Percentiles rank a stretch among this genome's conserved stretches.
These are phyloP conservation scores for Geotrichum carabidarum DNA, from an alignment of 1,139 yeast species.

Conservation along the genomic window DNA sequence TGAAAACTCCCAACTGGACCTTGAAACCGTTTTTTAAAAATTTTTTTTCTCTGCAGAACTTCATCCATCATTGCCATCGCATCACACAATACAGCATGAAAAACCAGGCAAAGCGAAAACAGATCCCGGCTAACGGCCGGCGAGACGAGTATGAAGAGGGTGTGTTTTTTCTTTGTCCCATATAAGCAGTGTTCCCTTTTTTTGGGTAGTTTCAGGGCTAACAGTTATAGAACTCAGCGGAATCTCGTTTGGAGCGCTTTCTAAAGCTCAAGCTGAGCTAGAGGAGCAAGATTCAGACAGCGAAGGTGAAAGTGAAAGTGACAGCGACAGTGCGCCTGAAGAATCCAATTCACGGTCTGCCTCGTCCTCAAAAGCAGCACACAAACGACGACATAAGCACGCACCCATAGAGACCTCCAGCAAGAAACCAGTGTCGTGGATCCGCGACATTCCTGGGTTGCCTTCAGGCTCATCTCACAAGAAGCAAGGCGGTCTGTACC, in stretches of 20 bases:
- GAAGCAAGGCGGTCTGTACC: conserved; percentile 41
- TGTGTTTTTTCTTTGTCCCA: not conserved
- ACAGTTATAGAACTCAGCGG: conserved; percentile 18
- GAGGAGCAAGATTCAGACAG: conserved; percentile 26
- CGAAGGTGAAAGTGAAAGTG: conserved; percentile 21
- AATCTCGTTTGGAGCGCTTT: conserved; percentile 57
- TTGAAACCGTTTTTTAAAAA: too few species aligned
- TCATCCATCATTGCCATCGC: too few species aligned
- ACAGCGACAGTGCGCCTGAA: conserved; percentile 27
- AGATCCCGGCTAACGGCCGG: not conserved
- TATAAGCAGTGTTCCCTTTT: not conserved
- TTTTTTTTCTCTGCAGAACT: too few species aligned
- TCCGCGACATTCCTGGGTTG: conserved; percentile 73
- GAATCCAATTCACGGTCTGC: conserved; percentile 13
- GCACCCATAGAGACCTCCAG: conserved; percentile 76
- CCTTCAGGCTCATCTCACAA: conserved; percentile 27
- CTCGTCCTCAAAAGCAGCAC: not conserved
- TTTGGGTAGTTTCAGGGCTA: not conserved
- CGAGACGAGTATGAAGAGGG: conserved; percentile 6
- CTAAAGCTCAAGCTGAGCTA: conserved; percentile 51
- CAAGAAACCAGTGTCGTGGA: conserved; percentile 61
- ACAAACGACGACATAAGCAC: conserved; percentile 47
- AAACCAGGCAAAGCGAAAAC: not conserved
- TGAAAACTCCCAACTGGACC: too few species aligned
- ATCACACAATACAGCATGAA: not conserved